Evolutionary conservation across 768 basidiomycete genomes (phyloP), one percentile per base, ranked within the genome.

Genomic region (Boletus reticulatus): DNA sequence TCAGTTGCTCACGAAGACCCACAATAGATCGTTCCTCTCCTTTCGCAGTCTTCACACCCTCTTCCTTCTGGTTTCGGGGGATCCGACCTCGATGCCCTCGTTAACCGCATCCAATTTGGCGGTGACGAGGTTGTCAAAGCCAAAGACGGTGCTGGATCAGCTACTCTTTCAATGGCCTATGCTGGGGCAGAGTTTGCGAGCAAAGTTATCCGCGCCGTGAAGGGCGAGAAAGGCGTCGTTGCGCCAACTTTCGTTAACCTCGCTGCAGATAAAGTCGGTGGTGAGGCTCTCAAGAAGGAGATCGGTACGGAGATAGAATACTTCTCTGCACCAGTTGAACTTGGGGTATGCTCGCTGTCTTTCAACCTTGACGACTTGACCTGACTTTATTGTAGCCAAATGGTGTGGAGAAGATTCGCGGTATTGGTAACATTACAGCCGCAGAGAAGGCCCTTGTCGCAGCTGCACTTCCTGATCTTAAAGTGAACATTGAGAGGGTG

Each of bases 61-160:
- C 82, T 94, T 22, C 89, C 90, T 29, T 56, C 81, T n/a, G 70
- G 70, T 52, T 54, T 87, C 54, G 63, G 78, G n/a, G 65, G 75
- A 36, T 76, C 74, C 7, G 70, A 72, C 2, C 70, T 84, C 64
- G 84, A 85, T 27, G 74, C 78, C 14, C 81, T 98, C 48, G 78
- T 90, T 46, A 43, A 96, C 87, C 89, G 92, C 62, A 92, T 97
- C 65, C 94, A 96, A 72, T 97, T 91, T 67, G 95, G 95, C 53
- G 95, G 94, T 55, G 95, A 97, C 64, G 95, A 98, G 76, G 95
- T 98, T 67, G 96, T 98, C 71, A 90, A 97, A 76, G 97, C 97
- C 43, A 99, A 99, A 79, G 89, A 92, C 65, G 87, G 87, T 54
- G 72, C 79, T 38, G 88, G 87, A 50, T 94, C 92, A 32, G 95